A percentile compares a stretch with the other conserved stretches of the same genome.
Evolutionary conservation across 495 filamentous ascomycete species (phyloP).

Genomic region (Penicillium daleae): DNA sequence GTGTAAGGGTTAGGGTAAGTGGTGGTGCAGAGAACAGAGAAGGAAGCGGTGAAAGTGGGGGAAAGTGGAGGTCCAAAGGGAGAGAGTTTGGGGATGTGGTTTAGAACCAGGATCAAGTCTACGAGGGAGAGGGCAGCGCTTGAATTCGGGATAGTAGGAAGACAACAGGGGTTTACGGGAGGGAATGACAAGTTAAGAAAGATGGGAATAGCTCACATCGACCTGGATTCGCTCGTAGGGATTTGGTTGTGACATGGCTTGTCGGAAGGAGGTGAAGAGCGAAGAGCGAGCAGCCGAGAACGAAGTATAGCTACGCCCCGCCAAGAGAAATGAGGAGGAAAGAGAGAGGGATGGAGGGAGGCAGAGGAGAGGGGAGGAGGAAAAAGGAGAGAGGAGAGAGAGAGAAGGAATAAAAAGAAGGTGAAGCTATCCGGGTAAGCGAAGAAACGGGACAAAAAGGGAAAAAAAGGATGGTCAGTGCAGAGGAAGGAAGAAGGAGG

Average conservation of each 20-base stretch:
- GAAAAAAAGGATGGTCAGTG: background rate
- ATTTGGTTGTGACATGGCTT: constrained; percentile 41
- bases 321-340: background rate
- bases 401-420: too few species aligned
- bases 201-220: constrained; percentile 36
- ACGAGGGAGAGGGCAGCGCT: background rate
- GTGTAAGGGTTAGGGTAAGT: background rate
- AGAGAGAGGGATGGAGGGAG: background rate
- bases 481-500: background rate
- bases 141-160: background rate
- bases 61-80: background rate
- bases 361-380: background rate
- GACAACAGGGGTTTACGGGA: background rate
- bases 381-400: constrained; percentile 3
- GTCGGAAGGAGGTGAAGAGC: constrained; percentile 2
- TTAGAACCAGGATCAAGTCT: background rate
- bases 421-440: constrained; percentile 23
- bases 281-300: background rate
- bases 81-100: background rate
- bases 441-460: background rate
- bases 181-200: background rate
- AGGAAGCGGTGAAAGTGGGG: background rate
- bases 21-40: background rate
- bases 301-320: background rate
- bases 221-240: constrained; percentile 41